Evolutionary conservation across 257 asterid species (phyloP).

Genomic region (Solanum appendiculatum): DNA sequence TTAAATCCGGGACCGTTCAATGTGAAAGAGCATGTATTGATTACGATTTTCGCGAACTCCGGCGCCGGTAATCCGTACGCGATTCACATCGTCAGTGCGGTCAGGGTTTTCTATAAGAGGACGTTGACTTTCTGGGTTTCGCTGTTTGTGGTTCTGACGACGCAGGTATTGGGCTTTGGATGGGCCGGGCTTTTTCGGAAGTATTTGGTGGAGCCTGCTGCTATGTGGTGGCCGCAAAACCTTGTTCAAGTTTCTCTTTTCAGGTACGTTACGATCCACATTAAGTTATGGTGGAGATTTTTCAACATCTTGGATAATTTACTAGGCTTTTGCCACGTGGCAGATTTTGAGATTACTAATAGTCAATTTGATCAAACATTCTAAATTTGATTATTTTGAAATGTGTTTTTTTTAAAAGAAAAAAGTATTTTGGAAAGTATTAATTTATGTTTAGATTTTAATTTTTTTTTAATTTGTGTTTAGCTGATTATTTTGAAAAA

Average conservation of each 20-base stretch:
- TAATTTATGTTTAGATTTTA: no score
- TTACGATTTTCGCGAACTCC: neutral
- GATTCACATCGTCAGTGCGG: neutral
- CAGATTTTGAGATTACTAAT: no score
- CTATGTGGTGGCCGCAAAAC: conserved; percentile 10
- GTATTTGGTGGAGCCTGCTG: conserved; percentile 9
- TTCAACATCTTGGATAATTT: no score
- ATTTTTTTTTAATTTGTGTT: no score
- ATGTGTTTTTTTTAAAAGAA: no score
- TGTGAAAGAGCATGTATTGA: conserved; percentile 3
- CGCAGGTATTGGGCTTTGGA: conserved; percentile 9
- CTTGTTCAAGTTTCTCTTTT: neutral
- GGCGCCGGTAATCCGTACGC: conserved; percentile 5
- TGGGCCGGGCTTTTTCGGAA: conserved; percentile 5
- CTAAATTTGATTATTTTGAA: no score
- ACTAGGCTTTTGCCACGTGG: neutral
- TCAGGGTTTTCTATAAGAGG: neutral
- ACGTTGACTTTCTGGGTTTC: neutral
- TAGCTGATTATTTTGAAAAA: no score
- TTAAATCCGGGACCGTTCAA: neutral
- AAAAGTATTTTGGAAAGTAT: no score
- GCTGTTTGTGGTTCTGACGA: conserved; percentile 1
- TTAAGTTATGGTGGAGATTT: no score
- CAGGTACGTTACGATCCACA: neutral
- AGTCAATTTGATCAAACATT: no score